A percentile compares a stretch with the other conserved stretches of the same genome.
phyloP scores from a whole-genome alignment of 257 asterid genomes.

The Agastache rugosa region DNA sequence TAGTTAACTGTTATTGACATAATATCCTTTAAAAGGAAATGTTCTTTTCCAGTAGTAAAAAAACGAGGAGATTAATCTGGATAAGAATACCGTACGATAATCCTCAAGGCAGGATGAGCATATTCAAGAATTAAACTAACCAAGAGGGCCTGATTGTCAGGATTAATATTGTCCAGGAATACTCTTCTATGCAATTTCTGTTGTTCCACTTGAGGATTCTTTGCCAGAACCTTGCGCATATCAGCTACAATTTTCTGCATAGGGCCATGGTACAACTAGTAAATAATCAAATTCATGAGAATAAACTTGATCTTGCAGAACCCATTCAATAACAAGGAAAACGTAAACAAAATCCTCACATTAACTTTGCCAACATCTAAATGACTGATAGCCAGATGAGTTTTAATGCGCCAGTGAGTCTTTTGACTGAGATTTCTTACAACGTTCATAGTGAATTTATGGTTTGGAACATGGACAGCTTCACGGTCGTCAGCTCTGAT shows the following conservation, averaged over 20 bases:
- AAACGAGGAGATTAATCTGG: not conserved
- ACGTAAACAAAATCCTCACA: constrained; percentile 49
- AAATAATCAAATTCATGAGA: constrained; percentile 24
- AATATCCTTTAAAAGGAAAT: not conserved
- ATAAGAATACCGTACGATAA: not conserved
- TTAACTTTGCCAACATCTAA: constrained; percentile 79
- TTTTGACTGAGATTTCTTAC: constrained; percentile 88
- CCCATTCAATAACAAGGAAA: constrained; percentile 12
- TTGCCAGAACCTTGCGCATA: constrained; percentile 94
- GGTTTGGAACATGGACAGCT: constrained; percentile 95
- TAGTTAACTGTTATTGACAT: not conserved
- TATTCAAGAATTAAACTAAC: constrained; percentile 54
- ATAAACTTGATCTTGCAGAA: constrained; percentile 11
- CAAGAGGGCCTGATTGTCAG: constrained; percentile 87
- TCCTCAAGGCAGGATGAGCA: constrained; percentile 17
- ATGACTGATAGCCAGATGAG: constrained; percentile 91
- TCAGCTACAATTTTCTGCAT: constrained; percentile 89
- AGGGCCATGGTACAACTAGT: constrained; percentile 24
- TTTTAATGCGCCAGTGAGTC: constrained; percentile 94
- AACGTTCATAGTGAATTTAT: constrained; percentile 84
- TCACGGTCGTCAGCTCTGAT: constrained; percentile 96
- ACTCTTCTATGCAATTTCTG: constrained; percentile 92
- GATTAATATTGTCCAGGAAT: constrained; percentile 70
- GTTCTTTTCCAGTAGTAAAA: not conserved
- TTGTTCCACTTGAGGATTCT: constrained; percentile 91